Evolutionary conservation across 306 rosid genomes (phyloP), one percentile per base, ranked within the genome.

Genomic region (Purshia tridentata): DNA sequence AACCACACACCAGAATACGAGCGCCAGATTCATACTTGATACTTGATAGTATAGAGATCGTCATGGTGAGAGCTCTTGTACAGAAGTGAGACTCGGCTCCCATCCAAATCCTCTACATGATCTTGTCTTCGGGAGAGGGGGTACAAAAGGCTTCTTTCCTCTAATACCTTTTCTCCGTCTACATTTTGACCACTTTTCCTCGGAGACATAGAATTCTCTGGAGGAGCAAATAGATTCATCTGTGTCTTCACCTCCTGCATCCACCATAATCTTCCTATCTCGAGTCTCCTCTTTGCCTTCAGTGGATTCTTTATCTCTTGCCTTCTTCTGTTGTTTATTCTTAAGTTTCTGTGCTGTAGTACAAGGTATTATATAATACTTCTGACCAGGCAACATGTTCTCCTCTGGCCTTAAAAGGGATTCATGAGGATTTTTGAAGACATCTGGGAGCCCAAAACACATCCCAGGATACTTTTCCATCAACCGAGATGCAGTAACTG

Each of bases 41-140:
- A 0, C 35, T 29, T 18, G 49, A 40, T 42, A 11, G 19, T 15
- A 18, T 3, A 13, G 29, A 67, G 66, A 69, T 54, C 51, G 63
- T 89, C 84, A 89, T 20, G 87, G 88, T 80, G 96, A 92, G 65
- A 92, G 70, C 82, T 92, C 96, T 76, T 75, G 83, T 51, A 89
- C 84, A 60, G 90, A 77, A 61, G 77, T 74, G 40, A 92, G 89
- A 76, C 86, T 82, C 18, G 96, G 96, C 77, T 88, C 83, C 97
- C 97, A 93, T 23, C 40, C 71, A 7, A 78, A 62, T 65, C 74
- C 80, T 79, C 71, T 37, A 44, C 51, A 51, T n/a, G 75, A 0
- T 81, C 75, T 86, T 20, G 77, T 65, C 79, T 72, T 87, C 7
- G 92, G 89, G 57, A 87, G 83, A 69, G 97, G 97, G 41, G 90